Conservation (phyloP, 305 asterid genomes). For the Rubia occidens region DNA sequence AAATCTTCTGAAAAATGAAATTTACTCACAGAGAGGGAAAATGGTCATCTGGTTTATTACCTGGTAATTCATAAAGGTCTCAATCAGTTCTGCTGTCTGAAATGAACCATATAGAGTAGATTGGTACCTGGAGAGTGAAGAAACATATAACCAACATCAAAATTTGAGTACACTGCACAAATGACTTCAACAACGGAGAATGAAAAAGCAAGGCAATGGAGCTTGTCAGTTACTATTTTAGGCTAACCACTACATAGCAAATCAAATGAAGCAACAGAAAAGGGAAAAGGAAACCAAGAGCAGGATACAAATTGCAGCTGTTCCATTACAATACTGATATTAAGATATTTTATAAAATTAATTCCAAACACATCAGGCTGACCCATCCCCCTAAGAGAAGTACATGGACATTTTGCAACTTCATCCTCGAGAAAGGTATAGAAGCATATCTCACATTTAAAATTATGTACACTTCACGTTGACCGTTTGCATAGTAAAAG, state of each 20-base stretch:
- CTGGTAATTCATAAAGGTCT: slow-evolving; percentile 98
- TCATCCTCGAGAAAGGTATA: neutral
- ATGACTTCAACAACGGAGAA: neutral
- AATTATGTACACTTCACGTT: neutral
- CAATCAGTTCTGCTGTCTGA: slow-evolving; percentile 86
- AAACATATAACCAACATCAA: slow-evolving; percentile 9
- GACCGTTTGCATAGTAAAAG: neutral
- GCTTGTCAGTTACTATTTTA: neutral
- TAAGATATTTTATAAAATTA: neutral
- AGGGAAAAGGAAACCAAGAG: neutral
- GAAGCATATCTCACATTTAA: neutral
- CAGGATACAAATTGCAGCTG: too few species aligned
- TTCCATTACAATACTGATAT: neutral
- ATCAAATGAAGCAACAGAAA: neutral
- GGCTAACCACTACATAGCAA: neutral
- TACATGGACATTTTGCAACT: neutral
- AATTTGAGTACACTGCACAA: neutral
- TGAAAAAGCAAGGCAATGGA: neutral
- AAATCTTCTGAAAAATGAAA: neutral
- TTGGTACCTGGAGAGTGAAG: slow-evolving; percentile 59
- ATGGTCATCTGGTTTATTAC: slow-evolving; percentile 20
- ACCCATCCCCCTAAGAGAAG: neutral
- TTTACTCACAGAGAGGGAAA: neutral
- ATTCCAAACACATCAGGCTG: neutral
- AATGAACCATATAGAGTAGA: slow-evolving; percentile 83